phyloP scores from a whole-genome alignment of 352 stramenopile genomes.

The Phytophthora ramorum region DNA sequence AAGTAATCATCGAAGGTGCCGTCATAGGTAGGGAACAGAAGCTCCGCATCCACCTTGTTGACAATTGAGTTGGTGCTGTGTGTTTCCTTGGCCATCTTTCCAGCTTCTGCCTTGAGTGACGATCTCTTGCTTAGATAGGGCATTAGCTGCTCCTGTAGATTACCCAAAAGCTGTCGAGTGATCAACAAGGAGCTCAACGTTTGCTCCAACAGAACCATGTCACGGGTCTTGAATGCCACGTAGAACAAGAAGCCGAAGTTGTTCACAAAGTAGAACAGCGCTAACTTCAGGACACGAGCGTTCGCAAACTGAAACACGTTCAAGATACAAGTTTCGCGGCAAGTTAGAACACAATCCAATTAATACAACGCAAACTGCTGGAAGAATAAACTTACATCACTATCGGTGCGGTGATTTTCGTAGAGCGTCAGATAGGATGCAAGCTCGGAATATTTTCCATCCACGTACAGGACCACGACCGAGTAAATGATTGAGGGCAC shows the following conservation, averaged over 20 bases:
- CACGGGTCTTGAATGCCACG: slow-evolving; percentile 92
- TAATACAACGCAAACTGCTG: neutral
- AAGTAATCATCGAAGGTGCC: slow-evolving; percentile 95
- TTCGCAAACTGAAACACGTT: slow-evolving; percentile 78
- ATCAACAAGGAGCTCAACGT: slow-evolving; percentile 88
- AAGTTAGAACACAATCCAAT: slow-evolving; percentile 6
- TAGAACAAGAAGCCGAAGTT: slow-evolving; percentile 98
- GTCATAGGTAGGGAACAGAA: slow-evolving; percentile 84
- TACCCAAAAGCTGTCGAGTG: slow-evolving; percentile 83
- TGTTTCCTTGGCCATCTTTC: slow-evolving; percentile 73
- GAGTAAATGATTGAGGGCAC: slow-evolving; percentile 79
- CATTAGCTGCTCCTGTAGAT: slow-evolving; percentile 82
- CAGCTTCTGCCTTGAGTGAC: slow-evolving; percentile 84
- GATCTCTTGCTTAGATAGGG: slow-evolving; percentile 82
- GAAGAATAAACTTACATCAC: slow-evolving; percentile 57
- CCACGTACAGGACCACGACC: slow-evolving; percentile 74
- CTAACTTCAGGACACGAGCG: slow-evolving; percentile 97
- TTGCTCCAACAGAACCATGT: slow-evolving; percentile 91
- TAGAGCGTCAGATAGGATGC: slow-evolving; percentile 94
- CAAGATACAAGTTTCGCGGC: neutral
- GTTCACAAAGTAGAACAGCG: slow-evolving; percentile 98
- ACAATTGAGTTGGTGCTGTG: slow-evolving; percentile 57
- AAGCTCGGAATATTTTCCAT: slow-evolving; percentile 91
- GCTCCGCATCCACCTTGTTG: slow-evolving; percentile 78
- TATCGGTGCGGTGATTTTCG: slow-evolving; percentile 93